Evolutionary conservation across 305 asterid genomes (phyloP), one percentile per base, ranked within the genome.

Genomic region (Solanum aculeatissimum): DNA sequence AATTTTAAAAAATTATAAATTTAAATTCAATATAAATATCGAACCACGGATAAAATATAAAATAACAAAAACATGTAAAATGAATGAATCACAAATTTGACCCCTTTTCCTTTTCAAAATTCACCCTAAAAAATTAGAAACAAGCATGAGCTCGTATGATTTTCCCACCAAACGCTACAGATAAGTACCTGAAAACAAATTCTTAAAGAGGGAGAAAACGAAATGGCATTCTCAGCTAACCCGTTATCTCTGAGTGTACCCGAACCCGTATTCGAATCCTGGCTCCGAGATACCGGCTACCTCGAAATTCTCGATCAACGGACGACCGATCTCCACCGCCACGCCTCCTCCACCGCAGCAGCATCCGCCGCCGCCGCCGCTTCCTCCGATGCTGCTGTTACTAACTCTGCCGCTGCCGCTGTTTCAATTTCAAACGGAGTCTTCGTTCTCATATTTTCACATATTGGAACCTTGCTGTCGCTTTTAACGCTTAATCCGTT

Each of bases 211-310:
- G 18, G 35, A 4, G 51, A 29, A 21, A 57, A 85, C 87, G 86
- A 88, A 49, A 95, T 94, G 99, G 92, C 86, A 9, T 96, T 96
- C 88, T 84, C 89, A 62, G 92, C 98, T 68, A 96, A 96, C 90
- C 99, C 99, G 29, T 85, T 96, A 51, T 92, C 99, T 55, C 93
- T 96, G 4, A 93, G 97, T 90, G 97, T 96, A 77, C 95, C 98
- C 81, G 99, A 94, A 85, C 91, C 93, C 84, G 93, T 87, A 19
- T 96, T 96, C 90, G 99, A 96, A 86, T 87, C 98, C 15, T 96
- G 99, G 99, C 96, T 95, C 85, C 97, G 99, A 35, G 97, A 96
- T 85, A 92, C 94, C 87, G 98, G 97, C 86, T 96, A 91, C 93
- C 98, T 96, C 83, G 97, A 95, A 88, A 79, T 93, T 86, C 91